Evolutionary conservation across 768 basidiomycete species (phyloP), one percentile per base, ranked within the genome.

Genomic region (Boletus bicolor): DNA sequence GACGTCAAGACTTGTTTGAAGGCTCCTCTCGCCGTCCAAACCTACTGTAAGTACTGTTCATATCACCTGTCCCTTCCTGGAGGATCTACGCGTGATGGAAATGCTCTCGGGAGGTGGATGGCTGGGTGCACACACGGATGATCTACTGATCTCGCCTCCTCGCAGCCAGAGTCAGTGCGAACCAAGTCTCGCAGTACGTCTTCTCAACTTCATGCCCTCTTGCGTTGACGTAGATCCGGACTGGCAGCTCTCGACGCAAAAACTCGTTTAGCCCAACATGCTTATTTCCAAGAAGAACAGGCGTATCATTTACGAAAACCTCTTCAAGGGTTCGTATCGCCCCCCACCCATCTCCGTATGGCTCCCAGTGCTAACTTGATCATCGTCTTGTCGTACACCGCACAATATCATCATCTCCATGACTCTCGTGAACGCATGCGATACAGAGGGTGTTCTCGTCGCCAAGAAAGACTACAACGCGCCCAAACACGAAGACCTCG

Each of bases 401-500:
- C 7, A 37, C 48, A 2, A 17, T 24, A 8, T 15, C n/a, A 24
- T 32, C 28, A 21, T 47, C 5, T 32, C 14, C 44, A 38, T 28
- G n/a, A 15, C 8, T 21, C 35, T 35, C 9, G 2, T 9, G 21
- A 44, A 21, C 46, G 7, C 38, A 53, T 38, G 17, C 10, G 9
- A 42, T 52, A 45, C 69, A 94, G 95, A 99, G 89, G 96, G 96
- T 70, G 96, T 98, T 59, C 79, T 98, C 66, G 97, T 98, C 75
- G 97, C 97, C 69, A 95, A 97, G 82, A 99, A 99, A 80, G 95
- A 99, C 77, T 98, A 81, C 82, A 98, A 98, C 73, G 91, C 91
- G 49, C 90, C 94, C 49, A 93, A 95, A 75, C 97, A 99, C 72
- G 93, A 95, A 72, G 94, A 98, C 56, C 79, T 86, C 57, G 83